phyloP scores from a whole-genome alignment of 768 basidiomycete species.

The Pleurotus salmoneostramineus region DNA sequence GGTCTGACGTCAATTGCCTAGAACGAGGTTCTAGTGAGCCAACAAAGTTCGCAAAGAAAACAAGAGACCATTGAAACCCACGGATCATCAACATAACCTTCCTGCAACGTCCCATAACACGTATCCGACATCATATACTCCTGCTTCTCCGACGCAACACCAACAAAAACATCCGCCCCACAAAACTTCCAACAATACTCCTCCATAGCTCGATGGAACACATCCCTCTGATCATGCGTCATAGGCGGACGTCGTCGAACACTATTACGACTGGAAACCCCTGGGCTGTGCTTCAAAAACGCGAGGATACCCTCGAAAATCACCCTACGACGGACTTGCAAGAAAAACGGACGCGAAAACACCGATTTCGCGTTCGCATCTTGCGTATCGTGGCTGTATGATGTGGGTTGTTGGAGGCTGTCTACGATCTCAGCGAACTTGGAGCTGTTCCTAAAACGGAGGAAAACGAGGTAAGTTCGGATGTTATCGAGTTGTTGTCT shows the following conservation, averaged over 20 bases:
- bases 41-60: not conserved
- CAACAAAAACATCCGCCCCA: conserved; percentile 50
- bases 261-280: not conserved
- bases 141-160: conserved; percentile 48
- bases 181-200: conserved; percentile 45
- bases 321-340: conserved; percentile 3
- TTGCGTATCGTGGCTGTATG: not conserved
- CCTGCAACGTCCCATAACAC: conserved; percentile 52
- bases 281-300: conserved; percentile 8
- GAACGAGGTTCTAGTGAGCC: not conserved
- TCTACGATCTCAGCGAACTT: conserved; percentile 37
- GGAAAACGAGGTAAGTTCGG: conserved; percentile 48
- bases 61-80: conserved; percentile 18
- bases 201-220: conserved; percentile 24
- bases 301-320: conserved; percentile 1
- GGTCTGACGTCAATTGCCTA: conserved; percentile 35
- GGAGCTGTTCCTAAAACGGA: conserved; percentile 54
- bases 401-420: not conserved
- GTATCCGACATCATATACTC: conserved; percentile 53
- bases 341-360: conserved; percentile 7
- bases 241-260: not conserved
- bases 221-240: not conserved
- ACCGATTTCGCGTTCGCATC: not conserved
- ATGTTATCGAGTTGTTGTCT: conserved; percentile 30
- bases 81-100: conserved; percentile 40